Percentiles rank a stretch among this genome's conserved stretches.
These are phyloP conservation scores for Trichoderma arundinaceum DNA, from an alignment of 2,329 filamentous ascomycete genomes.

Conservation along the genomic window DNA sequence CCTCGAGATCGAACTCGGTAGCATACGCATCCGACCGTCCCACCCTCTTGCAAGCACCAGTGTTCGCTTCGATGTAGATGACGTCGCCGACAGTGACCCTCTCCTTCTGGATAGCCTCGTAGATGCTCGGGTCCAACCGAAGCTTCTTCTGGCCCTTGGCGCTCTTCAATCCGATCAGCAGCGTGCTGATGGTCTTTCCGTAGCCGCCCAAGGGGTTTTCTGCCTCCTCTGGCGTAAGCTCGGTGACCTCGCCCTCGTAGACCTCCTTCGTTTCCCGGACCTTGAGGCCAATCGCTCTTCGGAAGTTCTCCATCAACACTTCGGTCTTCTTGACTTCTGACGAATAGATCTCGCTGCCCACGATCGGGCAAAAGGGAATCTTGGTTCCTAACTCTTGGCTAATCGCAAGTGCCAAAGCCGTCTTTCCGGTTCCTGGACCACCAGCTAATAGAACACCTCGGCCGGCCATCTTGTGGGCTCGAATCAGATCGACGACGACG, in stretches of 20 bases:
- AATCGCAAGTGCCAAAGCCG: conserved; percentile 90
- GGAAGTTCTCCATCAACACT: conserved; percentile 98
- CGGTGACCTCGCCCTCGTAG: conserved; percentile 97
- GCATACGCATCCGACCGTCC: conserved; percentile 96
- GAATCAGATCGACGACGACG: conserved; percentile 93
- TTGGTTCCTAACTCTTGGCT: conserved; percentile 97
- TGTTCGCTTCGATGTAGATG: conserved; percentile 99
- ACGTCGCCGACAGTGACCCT: conserved; percentile 94
- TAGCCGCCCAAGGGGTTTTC: conserved; percentile 97
- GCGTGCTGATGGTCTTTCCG: conserved; percentile 94
- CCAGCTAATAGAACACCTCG: conserved; percentile 91
- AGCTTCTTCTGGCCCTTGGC: conserved; percentile 98
- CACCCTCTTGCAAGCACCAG: conserved; percentile 95
- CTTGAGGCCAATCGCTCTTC: conserved; percentile 92
- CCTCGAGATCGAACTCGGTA: conserved; percentile 97
- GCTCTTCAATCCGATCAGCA: conserved; percentile 93
- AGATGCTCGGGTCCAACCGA: conserved; percentile 94
- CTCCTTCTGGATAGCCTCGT: conserved; percentile 99
- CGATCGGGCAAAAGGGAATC: conserved; percentile 97
- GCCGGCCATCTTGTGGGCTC: conserved; percentile 96
- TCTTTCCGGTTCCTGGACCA: conserved; percentile 96
- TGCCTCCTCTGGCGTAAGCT: conserved; percentile 95
- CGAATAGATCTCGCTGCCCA: conserved; percentile 97
- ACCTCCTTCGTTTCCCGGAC: conserved; percentile 99
- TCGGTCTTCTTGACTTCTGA: conserved; percentile 99